These are phyloP conservation scores for Pugionium dolabratum DNA, from an alignment of 345 rosid genomes.

Conservation along the genomic window DNA sequence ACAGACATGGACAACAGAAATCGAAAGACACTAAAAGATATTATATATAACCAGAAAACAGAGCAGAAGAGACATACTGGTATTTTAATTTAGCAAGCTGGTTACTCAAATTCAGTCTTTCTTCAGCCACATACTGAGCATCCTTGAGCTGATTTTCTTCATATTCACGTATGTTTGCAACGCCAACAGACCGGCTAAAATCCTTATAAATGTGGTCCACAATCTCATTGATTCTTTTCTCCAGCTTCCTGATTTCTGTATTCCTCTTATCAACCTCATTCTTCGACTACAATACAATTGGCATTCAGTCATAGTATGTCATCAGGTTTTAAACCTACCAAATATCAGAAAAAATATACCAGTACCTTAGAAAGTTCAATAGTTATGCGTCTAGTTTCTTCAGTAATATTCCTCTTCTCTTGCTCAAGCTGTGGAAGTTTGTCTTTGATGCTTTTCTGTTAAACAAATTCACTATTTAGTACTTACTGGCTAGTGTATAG, in stretches of 20 bases:
- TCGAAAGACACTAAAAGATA: constrained; percentile 14
- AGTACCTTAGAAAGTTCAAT: constrained; percentile 79
- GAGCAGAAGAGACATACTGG: constrained; percentile 68
- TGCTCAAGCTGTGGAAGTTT: constrained; percentile 70
- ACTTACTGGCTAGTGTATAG: constrained; percentile 12
- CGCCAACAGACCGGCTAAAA: constrained; percentile 81
- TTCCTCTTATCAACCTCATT: constrained; percentile 63
- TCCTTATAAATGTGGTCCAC: constrained; percentile 73
- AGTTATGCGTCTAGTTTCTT: constrained; percentile 60
- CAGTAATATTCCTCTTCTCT: constrained; percentile 66
- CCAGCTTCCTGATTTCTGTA: constrained; percentile 65
- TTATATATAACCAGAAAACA: constrained; percentile 23
- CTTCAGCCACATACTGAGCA: constrained; percentile 85
- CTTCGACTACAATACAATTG: constrained; percentile 56
- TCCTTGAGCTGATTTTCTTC: constrained; percentile 95
- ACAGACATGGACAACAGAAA: constrained; percentile 13
- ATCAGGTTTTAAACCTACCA: constrained; percentile 19
- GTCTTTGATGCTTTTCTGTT: constrained; percentile 86
- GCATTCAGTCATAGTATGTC: constrained; percentile 27
- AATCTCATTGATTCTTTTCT: constrained; percentile 85
- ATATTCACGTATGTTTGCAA: constrained; percentile 90
- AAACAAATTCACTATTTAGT: constrained; percentile 28
- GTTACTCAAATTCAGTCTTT: constrained; percentile 82
- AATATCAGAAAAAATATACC: constrained; percentile 25
- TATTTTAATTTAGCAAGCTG: constrained; percentile 93